Evolutionary conservation across 2,329 filamentous ascomycete genomes (phyloP).

Genomic region (Tolypocladium pustulatum): DNA sequence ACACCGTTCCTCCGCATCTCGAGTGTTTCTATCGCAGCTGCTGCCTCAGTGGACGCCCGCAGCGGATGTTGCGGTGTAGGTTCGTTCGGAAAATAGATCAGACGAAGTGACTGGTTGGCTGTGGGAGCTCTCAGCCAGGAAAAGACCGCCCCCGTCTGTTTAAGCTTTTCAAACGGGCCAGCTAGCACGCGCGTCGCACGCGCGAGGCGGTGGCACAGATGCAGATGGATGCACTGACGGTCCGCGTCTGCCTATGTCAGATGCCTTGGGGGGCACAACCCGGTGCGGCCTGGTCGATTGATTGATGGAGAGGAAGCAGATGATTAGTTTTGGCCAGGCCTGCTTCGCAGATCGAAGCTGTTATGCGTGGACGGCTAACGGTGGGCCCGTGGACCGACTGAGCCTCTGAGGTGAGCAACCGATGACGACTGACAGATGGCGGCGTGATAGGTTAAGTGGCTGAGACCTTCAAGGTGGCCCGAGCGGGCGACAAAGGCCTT

Average conservation of each 20-base stretch:
- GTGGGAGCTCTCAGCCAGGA: background rate
- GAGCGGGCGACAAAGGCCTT: background rate
- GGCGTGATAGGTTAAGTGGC: background rate
- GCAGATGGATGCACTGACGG: background rate
- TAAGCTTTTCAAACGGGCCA: background rate
- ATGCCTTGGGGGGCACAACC: background rate
- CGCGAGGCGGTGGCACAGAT: background rate
- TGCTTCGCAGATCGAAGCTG: background rate
- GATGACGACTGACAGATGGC: background rate
- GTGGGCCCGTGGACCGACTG: background rate
- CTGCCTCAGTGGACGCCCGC: background rate
- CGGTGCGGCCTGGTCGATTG: background rate
- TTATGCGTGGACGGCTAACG: conserved; percentile 1
- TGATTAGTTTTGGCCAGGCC: background rate
- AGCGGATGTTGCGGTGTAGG: background rate
- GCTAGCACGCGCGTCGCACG: background rate
- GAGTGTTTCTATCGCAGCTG: background rate
- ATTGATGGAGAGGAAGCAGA: background rate
- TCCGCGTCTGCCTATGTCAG: background rate
- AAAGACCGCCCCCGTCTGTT: background rate
- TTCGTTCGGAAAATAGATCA: background rate
- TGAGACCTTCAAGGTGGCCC: background rate
- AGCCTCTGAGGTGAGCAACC: background rate
- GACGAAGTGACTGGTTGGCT: background rate
- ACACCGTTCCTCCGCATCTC: conserved; percentile 16